Conservation (phyloP, 1,284 basidiomycete species). For the Ustilago hordei region DNA sequence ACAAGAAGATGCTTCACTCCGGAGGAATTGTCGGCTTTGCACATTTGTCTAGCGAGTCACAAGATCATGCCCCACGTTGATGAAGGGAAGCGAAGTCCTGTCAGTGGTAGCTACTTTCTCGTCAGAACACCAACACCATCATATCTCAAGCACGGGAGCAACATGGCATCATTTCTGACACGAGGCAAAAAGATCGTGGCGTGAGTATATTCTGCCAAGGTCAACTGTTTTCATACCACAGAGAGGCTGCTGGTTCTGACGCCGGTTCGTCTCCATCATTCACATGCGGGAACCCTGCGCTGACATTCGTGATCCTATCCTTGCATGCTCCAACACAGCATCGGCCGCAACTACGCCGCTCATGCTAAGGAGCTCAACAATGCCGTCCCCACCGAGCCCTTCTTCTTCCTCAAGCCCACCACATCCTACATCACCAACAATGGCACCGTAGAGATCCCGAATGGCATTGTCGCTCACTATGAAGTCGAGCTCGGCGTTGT, state of each 20-base stretch:
- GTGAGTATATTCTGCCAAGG: constrained; percentile 22
- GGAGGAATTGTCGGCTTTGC: constrained; percentile 41
- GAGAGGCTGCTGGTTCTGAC: not conserved
- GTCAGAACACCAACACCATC: constrained; percentile 4
- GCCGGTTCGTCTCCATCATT: not conserved
- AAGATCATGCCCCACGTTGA: constrained; percentile 16
- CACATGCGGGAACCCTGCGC: no score
- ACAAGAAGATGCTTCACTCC: constrained; percentile 2
- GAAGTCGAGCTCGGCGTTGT: constrained; percentile 99
- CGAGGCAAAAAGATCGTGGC: constrained; percentile 55
- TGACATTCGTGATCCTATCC: not conserved
- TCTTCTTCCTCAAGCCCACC: constrained; percentile 98
- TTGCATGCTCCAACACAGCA: constrained; percentile 44
- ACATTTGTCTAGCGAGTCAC: constrained; percentile 10
- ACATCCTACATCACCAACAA: constrained; percentile 83
- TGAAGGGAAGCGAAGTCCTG: not conserved
- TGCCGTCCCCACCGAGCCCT: constrained; percentile 89
- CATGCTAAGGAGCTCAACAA: constrained; percentile 94
- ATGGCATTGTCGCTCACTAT: constrained; percentile 85
- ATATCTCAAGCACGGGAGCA: not conserved
- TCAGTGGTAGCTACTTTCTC: not conserved
- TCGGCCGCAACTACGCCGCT: constrained; percentile 74
- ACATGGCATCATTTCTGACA: constrained; percentile 44
- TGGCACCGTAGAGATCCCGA: constrained; percentile 85
- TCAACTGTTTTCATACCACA: not conserved